phyloP scores from a whole-genome alignment of 176 grass and related monocot genomes.

The Eleusine indica region DNA sequence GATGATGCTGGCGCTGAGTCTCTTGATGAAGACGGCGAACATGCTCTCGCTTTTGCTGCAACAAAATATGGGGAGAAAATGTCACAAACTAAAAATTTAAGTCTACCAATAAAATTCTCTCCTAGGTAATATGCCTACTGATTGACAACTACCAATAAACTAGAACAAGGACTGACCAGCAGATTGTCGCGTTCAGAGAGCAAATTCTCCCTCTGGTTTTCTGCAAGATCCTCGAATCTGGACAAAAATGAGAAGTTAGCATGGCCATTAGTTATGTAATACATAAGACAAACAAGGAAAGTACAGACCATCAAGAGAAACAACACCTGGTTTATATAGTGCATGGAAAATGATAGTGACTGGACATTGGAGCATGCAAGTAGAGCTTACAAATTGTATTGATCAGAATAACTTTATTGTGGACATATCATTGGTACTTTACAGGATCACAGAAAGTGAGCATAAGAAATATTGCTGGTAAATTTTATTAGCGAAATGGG shows the following conservation, averaged over 20 bases:
- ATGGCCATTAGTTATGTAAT: background rate
- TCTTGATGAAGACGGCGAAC: background rate
- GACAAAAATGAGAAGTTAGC: conserved; percentile 34
- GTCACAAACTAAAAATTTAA: background rate
- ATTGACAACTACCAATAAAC: conserved; percentile 5
- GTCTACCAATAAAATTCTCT: conserved; percentile 22
- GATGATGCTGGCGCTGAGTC: background rate
- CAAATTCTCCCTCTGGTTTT: conserved; percentile 55
- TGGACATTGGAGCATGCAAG: background rate
- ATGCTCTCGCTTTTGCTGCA: background rate
- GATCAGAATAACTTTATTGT: background rate
- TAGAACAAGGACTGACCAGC: conserved; percentile 52
- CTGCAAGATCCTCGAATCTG: conserved; percentile 65
- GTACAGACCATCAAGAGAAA: conserved; percentile 15
- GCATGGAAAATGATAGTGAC: background rate
- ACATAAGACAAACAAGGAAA: conserved; percentile 14
- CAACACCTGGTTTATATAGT: background rate
- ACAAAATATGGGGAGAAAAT: conserved; percentile 18
- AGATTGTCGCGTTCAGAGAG: conserved; percentile 53
- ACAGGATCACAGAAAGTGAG: background rate
- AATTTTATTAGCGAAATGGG: background rate
- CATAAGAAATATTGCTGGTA: background rate
- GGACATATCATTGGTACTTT: background rate
- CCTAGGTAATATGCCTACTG: background rate
- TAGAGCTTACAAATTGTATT: background rate